phyloP scores from a whole-genome alignment of 768 basidiomycete genomes.

The Tulasnella sp. region DNA sequence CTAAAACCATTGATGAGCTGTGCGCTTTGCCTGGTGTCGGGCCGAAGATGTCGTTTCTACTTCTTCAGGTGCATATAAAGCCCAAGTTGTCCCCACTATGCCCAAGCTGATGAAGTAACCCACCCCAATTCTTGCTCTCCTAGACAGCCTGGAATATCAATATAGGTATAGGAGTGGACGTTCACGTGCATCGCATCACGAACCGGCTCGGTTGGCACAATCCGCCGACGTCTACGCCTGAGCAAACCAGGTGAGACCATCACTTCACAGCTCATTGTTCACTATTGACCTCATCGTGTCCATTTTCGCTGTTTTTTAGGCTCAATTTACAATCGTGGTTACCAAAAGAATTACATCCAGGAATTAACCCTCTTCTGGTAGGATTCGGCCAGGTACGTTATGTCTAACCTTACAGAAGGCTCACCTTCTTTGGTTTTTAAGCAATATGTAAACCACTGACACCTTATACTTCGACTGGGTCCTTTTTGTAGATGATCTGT shows the following conservation, averaged over 20 bases:
- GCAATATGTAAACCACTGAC: neutral
- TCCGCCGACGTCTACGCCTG: slow-evolving; percentile 70
- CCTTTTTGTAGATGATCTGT: slow-evolving; percentile 47
- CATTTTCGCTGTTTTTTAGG: slow-evolving; percentile 28
- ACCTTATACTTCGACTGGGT: neutral
- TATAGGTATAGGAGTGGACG: slow-evolving; percentile 88
- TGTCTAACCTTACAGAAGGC: neutral
- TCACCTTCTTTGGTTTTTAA: neutral
- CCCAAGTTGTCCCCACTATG: neutral
- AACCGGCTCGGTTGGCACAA: slow-evolving; percentile 90
- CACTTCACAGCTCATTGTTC: neutral
- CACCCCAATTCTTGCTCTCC: slow-evolving; percentile 23
- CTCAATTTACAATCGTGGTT: slow-evolving; percentile 78
- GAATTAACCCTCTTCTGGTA: slow-evolving; percentile 72
- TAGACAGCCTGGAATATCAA: slow-evolving; percentile 84
- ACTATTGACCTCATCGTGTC: neutral
- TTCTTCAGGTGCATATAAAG: slow-evolving; percentile 42
- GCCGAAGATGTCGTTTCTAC: slow-evolving; percentile 90
- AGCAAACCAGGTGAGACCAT: slow-evolving; percentile 62
- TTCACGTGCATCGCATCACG: slow-evolving; percentile 92
- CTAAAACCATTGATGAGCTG: slow-evolving; percentile 77
- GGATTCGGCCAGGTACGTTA: slow-evolving; percentile 67
- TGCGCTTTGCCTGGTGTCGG: slow-evolving; percentile 86
- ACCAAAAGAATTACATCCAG: slow-evolving; percentile 54
- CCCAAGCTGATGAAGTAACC: too few relatives aligned